Base-by-base conservation (phyloP, 2,329 filamentous ascomycete species). In the Pseudopyricularia javanii region DNA sequence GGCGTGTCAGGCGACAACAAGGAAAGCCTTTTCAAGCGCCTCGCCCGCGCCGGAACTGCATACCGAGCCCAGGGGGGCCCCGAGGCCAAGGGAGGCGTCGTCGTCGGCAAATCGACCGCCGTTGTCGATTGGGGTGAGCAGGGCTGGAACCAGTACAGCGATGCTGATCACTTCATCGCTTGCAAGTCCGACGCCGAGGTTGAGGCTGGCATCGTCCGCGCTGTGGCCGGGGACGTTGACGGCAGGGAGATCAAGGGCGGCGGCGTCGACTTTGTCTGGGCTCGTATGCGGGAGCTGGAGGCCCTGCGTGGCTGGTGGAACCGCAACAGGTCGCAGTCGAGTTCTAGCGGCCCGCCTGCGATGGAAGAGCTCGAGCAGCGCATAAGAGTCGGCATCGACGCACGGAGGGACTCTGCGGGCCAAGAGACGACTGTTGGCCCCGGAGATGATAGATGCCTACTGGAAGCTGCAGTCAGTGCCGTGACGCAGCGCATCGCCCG, bases 91-190 rank as follows among this genome's bases (percentile, higher is more conserved):
- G 78, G 78, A 30, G 79, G 79, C 22, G 56, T 74, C 11, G 71
- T 75, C 34, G 70, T 74, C 4, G 78, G 78, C 57, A 83, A 83
- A 65, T 80, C 76, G 1, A 85, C 83, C 55, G 87, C 86, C 2
- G 81, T 94, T 32, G 78, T 97, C 22, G 93, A 98, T 68, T 95
- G 91, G 86, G 91, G 91, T 50, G 85, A 90, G 55, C 86, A 88
- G 14, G 70, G 71, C 52, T 77, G 76, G 60, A 79, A 79, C 15
- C 71, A 74, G 5, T 79, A 79, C 49, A 73, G 70, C 47, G 76
- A 76, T 45, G 78, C 81, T 4, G 79, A 73, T 4, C 69, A 77
- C 56, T 69, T 74, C 34, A 74, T 85, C 43, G 63, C 68, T 15
- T 84, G 81, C 64, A 69, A 66, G 43, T 75, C 72, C 45, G 81